Evolutionary conservation across 2,329 filamentous ascomycete species (phyloP), one percentile per base, ranked within the genome.

Genomic region (Tolypocladium paradoxum): DNA sequence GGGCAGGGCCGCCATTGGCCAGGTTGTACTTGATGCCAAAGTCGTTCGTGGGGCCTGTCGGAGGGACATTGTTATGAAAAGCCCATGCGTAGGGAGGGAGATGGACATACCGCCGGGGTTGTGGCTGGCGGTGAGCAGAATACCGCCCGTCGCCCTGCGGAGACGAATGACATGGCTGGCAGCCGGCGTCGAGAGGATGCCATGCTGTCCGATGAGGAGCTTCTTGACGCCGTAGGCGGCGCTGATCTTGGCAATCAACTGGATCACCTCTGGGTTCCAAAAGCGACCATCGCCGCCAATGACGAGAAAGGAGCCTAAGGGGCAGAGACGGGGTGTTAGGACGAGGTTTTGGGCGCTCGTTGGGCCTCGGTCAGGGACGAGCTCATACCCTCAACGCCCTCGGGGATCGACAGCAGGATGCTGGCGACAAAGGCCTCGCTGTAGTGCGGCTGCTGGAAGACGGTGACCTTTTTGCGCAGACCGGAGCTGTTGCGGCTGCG

Each of bases 11-110:
- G 64, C 93, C 93, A 67, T 99, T 97, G 70, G 90, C 79, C 55
- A 99, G 79, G 79, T 99, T 99, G 82, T 99, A 99, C 78, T 99
- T 99, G 84, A 99, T 99, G 63, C 93, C 93, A 65, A 99, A 99
- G 74, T 99, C 93, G 69, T 93, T 87, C 62, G 83, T 87, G 57
- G 93, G 93, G 50, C 91, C 90, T 95, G 62, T 3, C 14, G 33
- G 53, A 27, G 46, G 11, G 8, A 24, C 4, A 43, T 43, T 9
- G 36, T 61, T 52, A 54, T 53, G 50, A 38, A 50, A 36, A 53
- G 43, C 22, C 12, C 43, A 24, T 29, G n/a, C 4, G 37, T 22
- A 7, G 8, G 37, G 43, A 54, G 36, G 51, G 49, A 18, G 16
- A 18, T 12, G 31, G 40, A 62, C 85, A 71, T 76, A 92, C 92